A percentile compares a stretch with the other conserved stretches of the same genome.
These are phyloP conservation scores for Diaporthe capsici DNA, from an alignment of 2,329 filamentous ascomycete species.

Conservation along the genomic window DNA sequence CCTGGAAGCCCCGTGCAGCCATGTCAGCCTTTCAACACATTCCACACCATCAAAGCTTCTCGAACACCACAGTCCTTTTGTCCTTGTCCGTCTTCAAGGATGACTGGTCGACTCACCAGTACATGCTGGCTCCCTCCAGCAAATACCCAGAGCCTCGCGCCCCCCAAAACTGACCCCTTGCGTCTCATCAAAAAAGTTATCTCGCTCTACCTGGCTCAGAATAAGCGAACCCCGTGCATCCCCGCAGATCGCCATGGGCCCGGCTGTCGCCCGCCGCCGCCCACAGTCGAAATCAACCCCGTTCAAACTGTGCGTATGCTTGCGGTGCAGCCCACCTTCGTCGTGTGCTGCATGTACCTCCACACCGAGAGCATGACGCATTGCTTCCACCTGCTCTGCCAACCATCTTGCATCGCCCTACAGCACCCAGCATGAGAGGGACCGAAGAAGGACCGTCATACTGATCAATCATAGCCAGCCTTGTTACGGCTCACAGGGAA, in stretches of 20 bases:
- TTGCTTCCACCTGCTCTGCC: conserved; percentile 20
- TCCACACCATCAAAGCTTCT: conserved; percentile 24
- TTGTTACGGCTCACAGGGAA: background rate
- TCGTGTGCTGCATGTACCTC: conserved; percentile 13
- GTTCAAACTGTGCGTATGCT: background rate
- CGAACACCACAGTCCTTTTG: conserved; percentile 13
- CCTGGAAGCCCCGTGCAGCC: conserved; percentile 9
- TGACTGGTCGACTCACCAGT: background rate
- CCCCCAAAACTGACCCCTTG: conserved; percentile 6
- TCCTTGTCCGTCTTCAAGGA: background rate
- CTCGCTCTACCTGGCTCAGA: conserved; percentile 20
- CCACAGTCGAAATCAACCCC: background rate
- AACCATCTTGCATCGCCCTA: conserved; percentile 30
- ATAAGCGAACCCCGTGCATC: conserved; percentile 27
- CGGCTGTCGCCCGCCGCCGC: conserved; percentile 25
- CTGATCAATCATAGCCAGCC: conserved; percentile 9
- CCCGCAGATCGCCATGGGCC: conserved; percentile 35
- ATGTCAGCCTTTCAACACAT: background rate
- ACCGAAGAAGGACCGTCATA: conserved; percentile 37
- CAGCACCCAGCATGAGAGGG: conserved; percentile 23
- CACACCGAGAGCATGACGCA: conserved; percentile 28
- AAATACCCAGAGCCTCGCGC: background rate
- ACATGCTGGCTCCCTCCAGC: background rate
- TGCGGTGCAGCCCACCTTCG: conserved; percentile 10
- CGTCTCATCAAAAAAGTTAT: conserved; percentile 31